Percentiles rank a stretch among this genome's conserved stretches.
phyloP scores from a whole-genome alignment of 129 eudicot genomes.

The Arctium minus region DNA sequence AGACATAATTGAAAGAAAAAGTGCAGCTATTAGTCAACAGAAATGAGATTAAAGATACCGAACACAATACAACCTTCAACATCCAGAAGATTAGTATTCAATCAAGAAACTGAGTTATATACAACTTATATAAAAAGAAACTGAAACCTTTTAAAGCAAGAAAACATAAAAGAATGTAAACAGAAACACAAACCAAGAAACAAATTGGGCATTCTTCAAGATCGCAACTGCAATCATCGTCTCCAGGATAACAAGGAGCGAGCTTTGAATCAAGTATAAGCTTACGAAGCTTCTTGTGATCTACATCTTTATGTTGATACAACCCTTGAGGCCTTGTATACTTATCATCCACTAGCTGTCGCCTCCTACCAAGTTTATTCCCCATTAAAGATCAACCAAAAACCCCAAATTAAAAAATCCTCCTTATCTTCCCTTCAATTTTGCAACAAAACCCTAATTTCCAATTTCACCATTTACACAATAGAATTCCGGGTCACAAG shows the following conservation, averaged over 20 bases:
- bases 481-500: background rate
- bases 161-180: background rate
- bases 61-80: background rate
- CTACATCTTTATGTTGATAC: conserved; percentile 92
- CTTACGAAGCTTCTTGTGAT: conserved; percentile 94
- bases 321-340: conserved; percentile 94
- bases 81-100: background rate
- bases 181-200: conserved; percentile 68
- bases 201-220: conserved; percentile 99
- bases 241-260: conserved; percentile 96
- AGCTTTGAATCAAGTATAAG: conserved; percentile 93
- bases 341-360: conserved; percentile 93
- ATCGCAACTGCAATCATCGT: conserved; percentile 69
- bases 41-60: too few relatives aligned
- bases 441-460: conserved; percentile 31
- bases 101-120: background rate
- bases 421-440: background rate
- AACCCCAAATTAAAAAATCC: background rate
- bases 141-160: background rate
- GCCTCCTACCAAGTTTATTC: conserved; percentile 83
- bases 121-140: background rate
- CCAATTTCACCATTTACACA: conserved; percentile 14
- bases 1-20: background rate
- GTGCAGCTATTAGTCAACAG: background rate
- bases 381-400: conserved; percentile 54